Conservation (phyloP, 495 filamentous ascomycete genomes). For the Coniosporium apollinis region DNA sequence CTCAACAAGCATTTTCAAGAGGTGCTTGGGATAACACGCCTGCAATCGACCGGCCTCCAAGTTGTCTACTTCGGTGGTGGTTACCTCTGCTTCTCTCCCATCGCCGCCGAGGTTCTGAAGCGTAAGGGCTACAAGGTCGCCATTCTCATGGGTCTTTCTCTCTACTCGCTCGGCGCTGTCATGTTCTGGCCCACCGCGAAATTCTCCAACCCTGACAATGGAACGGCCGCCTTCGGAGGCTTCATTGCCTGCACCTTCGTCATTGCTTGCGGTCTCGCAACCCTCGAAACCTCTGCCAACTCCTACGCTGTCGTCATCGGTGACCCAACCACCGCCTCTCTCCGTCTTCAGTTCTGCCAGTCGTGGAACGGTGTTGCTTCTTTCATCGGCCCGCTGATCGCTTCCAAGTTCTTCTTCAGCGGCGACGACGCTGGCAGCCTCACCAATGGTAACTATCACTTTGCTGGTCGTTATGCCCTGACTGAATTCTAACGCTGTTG, state of each 20-base stretch:
- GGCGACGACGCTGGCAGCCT: conserved; percentile 32
- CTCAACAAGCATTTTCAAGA: conserved; percentile 51
- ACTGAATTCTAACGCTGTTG: too few species aligned
- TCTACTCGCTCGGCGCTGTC: conserved; percentile 4
- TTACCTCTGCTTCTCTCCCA: conserved; percentile 11
- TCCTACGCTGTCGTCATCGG: conserved; percentile 11
- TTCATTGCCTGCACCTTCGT: conserved; percentile 14
- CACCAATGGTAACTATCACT: too few species aligned
- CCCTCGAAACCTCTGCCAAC: conserved; percentile 15
- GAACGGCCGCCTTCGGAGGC: conserved; percentile 9
- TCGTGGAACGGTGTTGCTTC: conserved; percentile 13
- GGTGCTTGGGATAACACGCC: conserved; percentile 33
- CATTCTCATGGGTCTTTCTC: conserved; percentile 20
- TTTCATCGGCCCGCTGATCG: conserved; percentile 13
- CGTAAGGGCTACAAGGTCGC: conserved; percentile 21
- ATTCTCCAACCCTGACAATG: conserved; percentile 6
- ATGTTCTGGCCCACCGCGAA: conserved; percentile 15
- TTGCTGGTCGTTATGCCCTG: too few species aligned
- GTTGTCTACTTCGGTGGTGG: conserved; percentile 15
- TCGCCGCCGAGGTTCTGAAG: conserved; percentile 17
- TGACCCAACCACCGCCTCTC: conserved; percentile 10
- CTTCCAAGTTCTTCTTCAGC: conserved; percentile 16
- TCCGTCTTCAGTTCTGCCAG: conserved; percentile 15
- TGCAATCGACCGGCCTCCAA: conserved; percentile 36
- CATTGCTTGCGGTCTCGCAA: conserved; percentile 15